phyloP scores from a whole-genome alignment of 176 grass and related monocot species.

The Neostapfia colusana region DNA sequence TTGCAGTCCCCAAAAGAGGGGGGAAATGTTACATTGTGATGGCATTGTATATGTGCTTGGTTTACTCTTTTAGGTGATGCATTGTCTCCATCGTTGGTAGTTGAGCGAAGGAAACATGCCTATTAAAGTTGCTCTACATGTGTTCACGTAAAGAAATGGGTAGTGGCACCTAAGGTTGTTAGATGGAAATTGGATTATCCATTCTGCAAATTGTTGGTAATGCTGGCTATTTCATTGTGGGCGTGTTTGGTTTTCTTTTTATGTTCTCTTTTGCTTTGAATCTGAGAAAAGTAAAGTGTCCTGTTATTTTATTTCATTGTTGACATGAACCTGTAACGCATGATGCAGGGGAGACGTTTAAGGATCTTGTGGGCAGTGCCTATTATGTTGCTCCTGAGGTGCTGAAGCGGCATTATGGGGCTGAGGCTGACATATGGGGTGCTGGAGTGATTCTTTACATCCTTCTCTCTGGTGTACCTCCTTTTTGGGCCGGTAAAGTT shows the following conservation, averaged over 20 bases:
- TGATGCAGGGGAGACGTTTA: slow-evolving; percentile 74
- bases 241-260: not conserved
- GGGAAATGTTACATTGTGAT: slow-evolving; percentile 3
- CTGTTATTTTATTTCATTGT: slow-evolving; percentile 7
- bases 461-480: slow-evolving; percentile 94
- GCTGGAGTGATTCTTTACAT: slow-evolving; percentile 98
- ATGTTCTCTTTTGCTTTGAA: not conserved
- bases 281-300: not conserved
- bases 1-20: not conserved
- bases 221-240: not conserved
- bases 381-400: slow-evolving; percentile 99
- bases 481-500: slow-evolving; percentile 87
- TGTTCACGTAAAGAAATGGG: not conserved
- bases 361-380: slow-evolving; percentile 96
- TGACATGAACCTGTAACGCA: not conserved
- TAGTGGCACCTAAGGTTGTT: not conserved
- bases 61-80: not conserved
- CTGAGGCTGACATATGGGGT: slow-evolving; percentile 96
- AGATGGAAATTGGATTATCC: not conserved
- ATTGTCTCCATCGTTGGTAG: not conserved
- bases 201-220: slow-evolving; percentile 15
- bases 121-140: not conserved
- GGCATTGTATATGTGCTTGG: slow-evolving; percentile 13
- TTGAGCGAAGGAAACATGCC: not conserved
- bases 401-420: slow-evolving; percentile 73